Base-by-base conservation (phyloP, 352 stramenopile genomes). In the Albugo candida region DNA sequence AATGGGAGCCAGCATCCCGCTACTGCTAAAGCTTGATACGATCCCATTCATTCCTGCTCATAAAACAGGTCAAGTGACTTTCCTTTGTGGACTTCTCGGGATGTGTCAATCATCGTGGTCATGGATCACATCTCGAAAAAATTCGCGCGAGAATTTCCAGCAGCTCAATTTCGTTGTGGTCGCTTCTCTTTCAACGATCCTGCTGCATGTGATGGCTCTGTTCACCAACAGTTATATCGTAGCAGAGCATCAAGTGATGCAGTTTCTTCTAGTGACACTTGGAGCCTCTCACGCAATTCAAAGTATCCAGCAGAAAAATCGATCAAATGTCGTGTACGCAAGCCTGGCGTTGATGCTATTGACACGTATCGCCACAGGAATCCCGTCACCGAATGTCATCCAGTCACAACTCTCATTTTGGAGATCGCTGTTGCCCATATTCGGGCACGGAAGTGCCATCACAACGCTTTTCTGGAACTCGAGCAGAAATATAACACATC, bases 191-290 rank as follows among this genome's bases (percentile, higher is more conserved):
- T 3, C 24, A 31, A 31, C 24, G 8, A 31, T 31, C 17, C 46
- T 86, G 12, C 48, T 86, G 21, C 78, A 88, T 47, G 53, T 61
- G 13, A 51, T 85, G 13, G 64, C 65, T 11, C 56, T 87, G 19
- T 59, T 87, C 16, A 89, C 79, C 31, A 92, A 92, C 51, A 88
- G 74, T 60, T 92, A 81, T 54, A 82, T 92, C 21, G 69, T 87
- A n/a, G 61, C 70, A 8, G 77, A 92, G 45, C 49, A 61, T 47
- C 63, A 60, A 20, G 72, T 83, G 10, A 75, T 86, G 57, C 60
- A 68, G 18, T 92, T 86, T 41, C 48, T 92, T 37, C 66, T 61
- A 17, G 57, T 64, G 36, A 76, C 65, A 6, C 63, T 56, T 0
- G 72, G 72, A 43, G 24, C 24, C 1, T 61, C 72, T 37, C 73